Conservation (phyloP, 495 filamentous ascomycete species). For the Penicillium salamii region DNA sequence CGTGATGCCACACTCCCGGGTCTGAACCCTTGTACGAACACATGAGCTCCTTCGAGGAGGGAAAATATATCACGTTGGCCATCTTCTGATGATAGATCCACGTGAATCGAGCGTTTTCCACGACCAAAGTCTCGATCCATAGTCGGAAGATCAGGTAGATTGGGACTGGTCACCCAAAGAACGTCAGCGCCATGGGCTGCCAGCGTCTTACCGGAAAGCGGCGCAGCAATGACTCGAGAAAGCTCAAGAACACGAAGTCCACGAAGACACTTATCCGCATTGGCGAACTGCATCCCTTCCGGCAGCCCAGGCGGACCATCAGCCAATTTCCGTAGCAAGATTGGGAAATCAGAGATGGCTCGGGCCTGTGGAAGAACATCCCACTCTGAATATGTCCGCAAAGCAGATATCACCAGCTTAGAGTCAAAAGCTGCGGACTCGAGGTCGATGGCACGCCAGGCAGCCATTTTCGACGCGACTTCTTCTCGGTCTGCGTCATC, state of each 20-base stretch:
- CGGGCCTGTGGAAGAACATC: constrained; percentile 37
- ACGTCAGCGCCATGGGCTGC: constrained; percentile 59
- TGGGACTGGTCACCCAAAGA: constrained; percentile 59
- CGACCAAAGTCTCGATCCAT: constrained; percentile 66
- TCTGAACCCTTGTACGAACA: constrained; percentile 56
- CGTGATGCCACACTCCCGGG: constrained; percentile 53
- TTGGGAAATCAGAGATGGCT: constrained; percentile 37
- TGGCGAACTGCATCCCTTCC: neutral
- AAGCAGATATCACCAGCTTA: constrained; percentile 34
- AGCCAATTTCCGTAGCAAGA: constrained; percentile 29
- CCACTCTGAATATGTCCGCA: constrained; percentile 40
- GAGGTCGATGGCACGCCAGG: constrained; percentile 37
- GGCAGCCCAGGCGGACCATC: constrained; percentile 16
- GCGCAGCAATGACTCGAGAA: constrained; percentile 51
- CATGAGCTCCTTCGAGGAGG: constrained; percentile 47
- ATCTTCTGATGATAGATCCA: constrained; percentile 47
- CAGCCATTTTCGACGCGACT: constrained; percentile 24
- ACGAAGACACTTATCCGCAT: constrained; percentile 18
- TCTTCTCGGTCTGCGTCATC: constrained; percentile 26
- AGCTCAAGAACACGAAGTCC: constrained; percentile 52
- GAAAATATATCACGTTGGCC: constrained; percentile 43
- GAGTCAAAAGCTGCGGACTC: constrained; percentile 28
- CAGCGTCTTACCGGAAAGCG: constrained; percentile 54
- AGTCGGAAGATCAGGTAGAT: constrained; percentile 60
- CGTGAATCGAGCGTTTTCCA: constrained; percentile 49